Evolutionary conservation across 2,329 filamentous ascomycete species (phyloP), one percentile per base, ranked within the genome.

Genomic region (Aspergillus pseudoterreus): DNA sequence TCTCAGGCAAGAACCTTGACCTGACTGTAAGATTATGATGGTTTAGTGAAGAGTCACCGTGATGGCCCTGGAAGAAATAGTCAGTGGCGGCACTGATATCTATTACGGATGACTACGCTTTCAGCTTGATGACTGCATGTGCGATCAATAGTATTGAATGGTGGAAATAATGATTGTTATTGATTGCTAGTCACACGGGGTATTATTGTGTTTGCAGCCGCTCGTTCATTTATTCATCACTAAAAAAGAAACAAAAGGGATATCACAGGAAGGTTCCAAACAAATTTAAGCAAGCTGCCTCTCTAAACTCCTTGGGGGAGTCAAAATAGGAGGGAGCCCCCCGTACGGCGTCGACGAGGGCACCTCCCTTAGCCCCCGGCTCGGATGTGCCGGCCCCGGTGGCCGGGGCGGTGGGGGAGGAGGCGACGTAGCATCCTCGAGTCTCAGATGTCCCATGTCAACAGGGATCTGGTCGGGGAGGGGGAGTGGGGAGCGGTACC

Each of bases 281-380:
- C 22, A 27, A 30, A n/a, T n/a, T 66, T 60, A 72, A 12, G 70
- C 71, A 48, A 72, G 61, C 46, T 69, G 70, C 45, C 69, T 64
- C 54, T 72, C 71, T 45, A 72, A 52, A 55, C 67, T 68, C n/a
- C 69, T 54, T 5, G 70, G 59, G 21, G 61, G 65, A 5, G 63
- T 61, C 45, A 70, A 57, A n/a, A 69, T 56, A 4, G 63, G 59
- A n/a, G 39, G 39, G 6, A 54, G 59, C 50, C 64, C 50, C 12
- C 58, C 57, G 55, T 66, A 68, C 11, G 64, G 57, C 8, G 60
- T 52, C 6, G 35, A n/a, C 35, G 35, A 17, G 4, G 60, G 61
- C 19, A 57, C 63, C 45, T 62, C 60, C 50, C 56, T 54, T 12
- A 55, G 47, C 10, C 55, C 56, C 27, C 57, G 59, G 44, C 55